Conservation (phyloP, 345 rosid species). For the Arabis hirsuta region DNA sequence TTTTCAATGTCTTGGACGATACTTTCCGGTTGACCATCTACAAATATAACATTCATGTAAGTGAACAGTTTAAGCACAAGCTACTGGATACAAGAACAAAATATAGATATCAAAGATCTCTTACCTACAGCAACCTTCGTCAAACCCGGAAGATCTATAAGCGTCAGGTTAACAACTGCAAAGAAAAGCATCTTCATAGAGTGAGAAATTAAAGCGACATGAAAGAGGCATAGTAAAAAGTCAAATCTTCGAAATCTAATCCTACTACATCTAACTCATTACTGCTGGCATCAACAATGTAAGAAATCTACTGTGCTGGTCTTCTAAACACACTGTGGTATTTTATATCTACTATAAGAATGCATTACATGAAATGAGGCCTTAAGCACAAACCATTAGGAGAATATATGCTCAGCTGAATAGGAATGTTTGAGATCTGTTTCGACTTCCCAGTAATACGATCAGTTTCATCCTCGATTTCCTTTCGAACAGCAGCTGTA, state of each 20-base stretch:
- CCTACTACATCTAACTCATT: conserved; percentile 5
- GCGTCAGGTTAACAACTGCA: conserved; percentile 96
- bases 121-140: conserved; percentile 99
- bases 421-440: conserved; percentile 67
- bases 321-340: not conserved
- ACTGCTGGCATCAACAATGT: conserved; percentile 2
- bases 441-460: conserved; percentile 70
- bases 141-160: conserved; percentile 99
- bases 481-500: conserved; percentile 68
- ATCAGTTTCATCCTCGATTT: conserved; percentile 71
- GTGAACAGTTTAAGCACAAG: not conserved
- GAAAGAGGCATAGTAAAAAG: not conserved
- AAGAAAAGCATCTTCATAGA: conserved; percentile 12
- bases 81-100: conserved; percentile 38
- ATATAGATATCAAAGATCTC: conserved; percentile 19
- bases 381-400: conserved; percentile 72
- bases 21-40: conserved; percentile 92
- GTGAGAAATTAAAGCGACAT: conserved; percentile 22
- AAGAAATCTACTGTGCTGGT: not conserved
- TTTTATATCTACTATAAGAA: not conserved
- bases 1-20: conserved; percentile 95
- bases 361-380: not conserved
- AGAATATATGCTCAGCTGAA: conserved; percentile 69
- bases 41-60: conserved; percentile 44
- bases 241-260: not conserved